These are phyloP conservation scores for Suillus placidus DNA, from an alignment of 768 basidiomycete genomes.

Conservation along the genomic window DNA sequence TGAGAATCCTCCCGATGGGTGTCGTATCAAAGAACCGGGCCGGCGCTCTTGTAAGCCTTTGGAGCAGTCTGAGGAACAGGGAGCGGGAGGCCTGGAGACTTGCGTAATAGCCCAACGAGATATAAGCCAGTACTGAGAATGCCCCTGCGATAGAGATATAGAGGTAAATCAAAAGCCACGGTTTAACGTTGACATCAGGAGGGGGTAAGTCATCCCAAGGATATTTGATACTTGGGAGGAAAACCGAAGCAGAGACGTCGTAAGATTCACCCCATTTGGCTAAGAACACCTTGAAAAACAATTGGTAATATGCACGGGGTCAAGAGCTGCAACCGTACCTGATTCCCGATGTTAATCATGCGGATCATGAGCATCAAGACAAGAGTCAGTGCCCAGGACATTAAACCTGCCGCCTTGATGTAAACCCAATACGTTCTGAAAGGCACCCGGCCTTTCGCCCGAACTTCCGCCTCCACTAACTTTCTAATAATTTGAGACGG, in stretches of 20 bases:
- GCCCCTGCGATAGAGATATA: conserved; percentile 64
- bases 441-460: conserved; percentile 69
- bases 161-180: conserved; percentile 69
- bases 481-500: conserved; percentile 42
- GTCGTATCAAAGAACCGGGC: conserved; percentile 74
- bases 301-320: conserved; percentile 5
- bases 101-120: conserved; percentile 67
- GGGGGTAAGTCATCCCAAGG: conserved; percentile 57
- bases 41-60: conserved; percentile 61
- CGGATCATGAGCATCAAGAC: conserved; percentile 56
- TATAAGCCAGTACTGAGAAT: conserved; percentile 52
- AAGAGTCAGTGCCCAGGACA: conserved; percentile 57
- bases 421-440: conserved; percentile 63
- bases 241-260: conserved; percentile 22
- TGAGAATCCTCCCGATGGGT: conserved; percentile 76
- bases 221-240: conserved; percentile 24
- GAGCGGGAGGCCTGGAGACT: conserved; percentile 67
- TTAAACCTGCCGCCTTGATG: conserved; percentile 59
- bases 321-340: conserved; percentile 40
- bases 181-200: conserved; percentile 59
- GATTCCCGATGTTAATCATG: conserved; percentile 56
- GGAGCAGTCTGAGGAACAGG: conserved; percentile 58
- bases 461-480: conserved; percentile 61
- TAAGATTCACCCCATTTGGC: conserved; percentile 75
- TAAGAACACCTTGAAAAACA: conserved; percentile 54